Base-by-base conservation (phyloP, 2,329 filamentous ascomycete species). In the Ascosphaera apis region DNA sequence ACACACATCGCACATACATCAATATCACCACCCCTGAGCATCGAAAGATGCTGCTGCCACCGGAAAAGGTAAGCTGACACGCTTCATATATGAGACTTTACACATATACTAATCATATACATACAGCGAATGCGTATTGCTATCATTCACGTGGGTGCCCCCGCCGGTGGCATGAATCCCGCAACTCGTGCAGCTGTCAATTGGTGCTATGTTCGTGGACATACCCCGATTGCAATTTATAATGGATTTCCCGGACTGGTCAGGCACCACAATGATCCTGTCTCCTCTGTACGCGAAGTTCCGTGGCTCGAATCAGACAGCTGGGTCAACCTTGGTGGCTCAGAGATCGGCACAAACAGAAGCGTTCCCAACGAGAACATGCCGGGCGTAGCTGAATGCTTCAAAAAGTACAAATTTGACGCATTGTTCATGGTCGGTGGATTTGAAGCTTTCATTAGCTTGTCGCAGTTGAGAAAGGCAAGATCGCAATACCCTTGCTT, bases 151-250 rank as follows among this genome's bases (percentile, higher is more conserved):
- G 84, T 95, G 16, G 88, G 88, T 48, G 88, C 88, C 9, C 88
- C 88, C 5, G 88, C 88, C 19, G 88, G 88, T 55, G 88, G 88
- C 48, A 95, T 98, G 80, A 98, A 98, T 57, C 84, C 86, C 18
- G 88, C 88, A 31, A 88, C 91, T 15, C 74, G 88, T 45, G 86
- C 82, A 19, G 86, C 81, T 11, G 84, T 93, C 13, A 82, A 83
- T 21, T 93, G 93, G 62, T 95, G 84, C 53, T 56, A 91, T 39
- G 78, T 78, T 33, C 72, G 83, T 40, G 88, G 88, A n/a, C 88
- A 98, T 54, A 82, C 81, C 36, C 80, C 88, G 3, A 56, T 95
- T 47, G 86, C 82, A 13, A 83, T 98, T 38, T 80, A 95, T 60
- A 98, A 98, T 48, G 88, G 88, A 16, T 98, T 98, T 56, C 82